phyloP scores from a whole-genome alignment of 1,284 basidiomycete species.

The Cutaneotrichosporon mucoides region DNA sequence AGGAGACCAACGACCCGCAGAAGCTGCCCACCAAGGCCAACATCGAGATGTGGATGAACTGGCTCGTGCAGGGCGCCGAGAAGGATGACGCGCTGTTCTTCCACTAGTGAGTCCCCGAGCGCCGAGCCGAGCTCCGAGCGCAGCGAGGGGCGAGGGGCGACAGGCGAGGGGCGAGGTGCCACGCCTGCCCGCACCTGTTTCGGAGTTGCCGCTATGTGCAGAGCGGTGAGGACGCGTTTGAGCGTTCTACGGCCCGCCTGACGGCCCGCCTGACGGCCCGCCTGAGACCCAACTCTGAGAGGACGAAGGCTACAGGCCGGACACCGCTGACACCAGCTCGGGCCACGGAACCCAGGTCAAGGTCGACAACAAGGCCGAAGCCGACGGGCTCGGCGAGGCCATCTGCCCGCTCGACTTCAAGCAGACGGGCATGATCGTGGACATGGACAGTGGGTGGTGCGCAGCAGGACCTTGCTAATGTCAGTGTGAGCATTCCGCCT shows the following conservation, averaged over 20 bases:
- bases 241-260: too few species aligned
- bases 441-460: slow-evolving; percentile 53
- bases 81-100: slow-evolving; percentile 88
- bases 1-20: slow-evolving; percentile 62
- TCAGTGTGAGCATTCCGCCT: too few species aligned
- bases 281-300: too few species aligned
- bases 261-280: too few species aligned
- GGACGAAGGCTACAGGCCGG: too few species aligned
- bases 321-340: slow-evolving; percentile 32
- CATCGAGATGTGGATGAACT: slow-evolving; percentile 82
- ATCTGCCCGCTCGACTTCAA: slow-evolving; percentile 83
- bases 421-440: slow-evolving; percentile 68
- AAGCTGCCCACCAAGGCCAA: slow-evolving; percentile 72
- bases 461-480: too few species aligned
- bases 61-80: slow-evolving; percentile 72
- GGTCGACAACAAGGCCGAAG: slow-evolving; percentile 59
- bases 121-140: too few species aligned
- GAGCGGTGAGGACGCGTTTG: too few species aligned
- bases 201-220: too few species aligned
- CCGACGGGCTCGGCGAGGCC: slow-evolving; percentile 53
- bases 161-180: too few species aligned
- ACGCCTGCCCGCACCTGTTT: too few species aligned
- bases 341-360: slow-evolving; percentile 78
- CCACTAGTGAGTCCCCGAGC: slow-evolving; percentile 54
- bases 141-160: too few species aligned